Percentiles rank a stretch among this genome's conserved stretches.
phyloP scores from a whole-genome alignment of 371 early-diverging fungal species.

The Apophysomyces trapeziformis region DNA sequence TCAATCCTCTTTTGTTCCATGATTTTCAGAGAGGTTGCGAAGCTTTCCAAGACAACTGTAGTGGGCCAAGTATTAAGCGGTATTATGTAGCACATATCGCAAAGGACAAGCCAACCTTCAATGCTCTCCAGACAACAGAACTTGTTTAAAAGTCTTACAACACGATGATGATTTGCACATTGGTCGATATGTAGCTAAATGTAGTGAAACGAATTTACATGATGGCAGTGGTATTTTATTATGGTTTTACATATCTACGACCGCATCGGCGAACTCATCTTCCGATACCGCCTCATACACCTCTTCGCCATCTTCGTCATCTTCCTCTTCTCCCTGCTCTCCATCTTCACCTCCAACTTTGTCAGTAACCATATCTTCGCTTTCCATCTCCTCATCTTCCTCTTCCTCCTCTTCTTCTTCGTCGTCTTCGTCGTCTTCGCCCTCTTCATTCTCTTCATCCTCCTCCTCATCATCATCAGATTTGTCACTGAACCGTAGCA shows the following conservation, averaged over 20 bases:
- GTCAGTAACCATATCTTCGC: no score
- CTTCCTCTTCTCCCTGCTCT: neutral
- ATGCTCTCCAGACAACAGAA: no score
- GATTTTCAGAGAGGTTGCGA: no score
- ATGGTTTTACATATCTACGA: conserved; percentile 5
- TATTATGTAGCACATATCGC: no score
- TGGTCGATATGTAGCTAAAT: no score
- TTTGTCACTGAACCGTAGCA: conserved; percentile 23
- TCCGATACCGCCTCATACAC: conserved; percentile 15
- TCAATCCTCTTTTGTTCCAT: no score
- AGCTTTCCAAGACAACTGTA: no score
- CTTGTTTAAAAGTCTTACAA: no score
- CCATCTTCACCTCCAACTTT: conserved; percentile 1
- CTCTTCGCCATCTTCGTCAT: conserved; percentile 7
- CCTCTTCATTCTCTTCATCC: conserved; percentile 1
- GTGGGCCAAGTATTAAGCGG: no score
- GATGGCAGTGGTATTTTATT: neutral
- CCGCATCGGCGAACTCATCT: conserved; percentile 5
- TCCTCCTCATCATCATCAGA: conserved; percentile 14
- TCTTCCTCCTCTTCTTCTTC: conserved; percentile 16
- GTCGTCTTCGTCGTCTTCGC: conserved; percentile 17
- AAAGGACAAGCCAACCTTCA: no score
- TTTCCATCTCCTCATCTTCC: neutral
- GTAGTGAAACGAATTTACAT: no score
- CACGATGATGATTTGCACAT: no score